These are phyloP conservation scores for Colletotrichum falcatum DNA, from an alignment of 2,329 filamentous ascomycete species.

Conservation along the genomic window DNA sequence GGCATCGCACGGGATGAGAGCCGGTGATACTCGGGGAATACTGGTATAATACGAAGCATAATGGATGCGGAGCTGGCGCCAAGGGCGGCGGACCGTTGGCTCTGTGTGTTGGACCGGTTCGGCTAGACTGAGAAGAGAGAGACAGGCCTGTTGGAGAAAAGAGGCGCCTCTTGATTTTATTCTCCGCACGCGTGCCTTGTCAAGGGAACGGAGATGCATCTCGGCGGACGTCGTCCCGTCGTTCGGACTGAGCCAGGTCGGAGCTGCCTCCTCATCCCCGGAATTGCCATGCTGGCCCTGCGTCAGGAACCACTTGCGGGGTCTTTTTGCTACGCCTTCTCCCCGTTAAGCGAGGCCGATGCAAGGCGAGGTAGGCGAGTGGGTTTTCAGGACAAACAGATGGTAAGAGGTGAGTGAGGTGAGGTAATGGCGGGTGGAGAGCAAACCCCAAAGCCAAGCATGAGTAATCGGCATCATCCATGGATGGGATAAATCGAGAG, in stretches of 20 bases:
- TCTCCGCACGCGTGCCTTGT: slow-evolving; percentile 10
- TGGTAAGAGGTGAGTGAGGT: slow-evolving; percentile 1
- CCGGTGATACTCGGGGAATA: too few species aligned
- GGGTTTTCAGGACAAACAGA: background rate
- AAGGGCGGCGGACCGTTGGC: background rate
- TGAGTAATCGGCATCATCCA: background rate
- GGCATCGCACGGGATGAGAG: too few species aligned
- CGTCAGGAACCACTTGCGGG: background rate
- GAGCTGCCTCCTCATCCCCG: slow-evolving; percentile 14
- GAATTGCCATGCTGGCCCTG: slow-evolving; percentile 3
- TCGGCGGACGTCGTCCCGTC: slow-evolving; percentile 43
- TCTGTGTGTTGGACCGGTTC: background rate
- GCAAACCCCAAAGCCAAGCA: background rate
- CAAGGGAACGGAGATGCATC: slow-evolving; percentile 44
- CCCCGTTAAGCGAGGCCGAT: too few species aligned
- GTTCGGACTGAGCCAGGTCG: slow-evolving; percentile 29
- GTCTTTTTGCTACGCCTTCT: background rate
- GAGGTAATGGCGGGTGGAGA: slow-evolving; percentile 1
- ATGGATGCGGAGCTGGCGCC: too few species aligned
- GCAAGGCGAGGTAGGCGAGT: too few species aligned
- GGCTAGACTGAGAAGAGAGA: background rate
- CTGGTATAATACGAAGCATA: too few species aligned
- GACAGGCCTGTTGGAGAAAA: slow-evolving; percentile 27
- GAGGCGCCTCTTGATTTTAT: slow-evolving; percentile 28
- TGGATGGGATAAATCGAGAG: background rate